Evolutionary conservation across 192 early-diverging fungal species (phyloP), one percentile per base, ranked within the genome.

Genomic region (Coemansia erecta): DNA sequence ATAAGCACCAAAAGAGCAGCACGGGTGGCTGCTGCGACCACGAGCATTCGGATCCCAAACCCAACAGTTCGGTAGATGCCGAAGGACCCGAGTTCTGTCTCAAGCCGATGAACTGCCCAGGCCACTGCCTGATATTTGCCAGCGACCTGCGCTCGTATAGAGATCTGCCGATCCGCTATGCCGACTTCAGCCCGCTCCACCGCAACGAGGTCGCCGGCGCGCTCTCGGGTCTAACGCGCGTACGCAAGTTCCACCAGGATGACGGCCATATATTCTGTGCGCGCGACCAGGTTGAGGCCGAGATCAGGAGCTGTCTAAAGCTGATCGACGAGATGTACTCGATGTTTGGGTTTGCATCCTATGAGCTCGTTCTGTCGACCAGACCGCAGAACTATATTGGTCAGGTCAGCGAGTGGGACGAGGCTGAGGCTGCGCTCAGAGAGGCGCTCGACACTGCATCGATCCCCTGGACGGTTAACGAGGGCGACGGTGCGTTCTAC

Each of bases 51-150:
- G 8, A 8, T n/a, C 45, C 52, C 28, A 1, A 43, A 3, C 11
- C 4, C 0, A 45, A 28, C 5, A 8, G 4, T 8, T 50, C 19
- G 12, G 10, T 39, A 2, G 64, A 61, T 26, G 33, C 7, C 14
- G 59, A 43, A 31, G 77, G 48, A 0, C 82, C 87, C 28, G 61
- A 87, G 17, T 87, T 86, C 79, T 91, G 91, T 8, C 80, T 98
- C n/a, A 98, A 98, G 64, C 95, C 95, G 11, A 98, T 98, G 95
- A 98, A 98, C 68, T 98, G 95, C 61, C 95, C 95, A 2, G 94
- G 94, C 2, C 95, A 98, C 68, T 98, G 95, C 66, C 60, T 96
- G 61, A 86, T 96, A 8, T 96, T 92, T 81, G 89, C 85, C 44
- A 88, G 84, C 63, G 82, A 84, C 15, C 84, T 83, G 41, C 83